Base-by-base conservation (phyloP, 805 yeast species). In the Wickerhamiella galacta region DNA sequence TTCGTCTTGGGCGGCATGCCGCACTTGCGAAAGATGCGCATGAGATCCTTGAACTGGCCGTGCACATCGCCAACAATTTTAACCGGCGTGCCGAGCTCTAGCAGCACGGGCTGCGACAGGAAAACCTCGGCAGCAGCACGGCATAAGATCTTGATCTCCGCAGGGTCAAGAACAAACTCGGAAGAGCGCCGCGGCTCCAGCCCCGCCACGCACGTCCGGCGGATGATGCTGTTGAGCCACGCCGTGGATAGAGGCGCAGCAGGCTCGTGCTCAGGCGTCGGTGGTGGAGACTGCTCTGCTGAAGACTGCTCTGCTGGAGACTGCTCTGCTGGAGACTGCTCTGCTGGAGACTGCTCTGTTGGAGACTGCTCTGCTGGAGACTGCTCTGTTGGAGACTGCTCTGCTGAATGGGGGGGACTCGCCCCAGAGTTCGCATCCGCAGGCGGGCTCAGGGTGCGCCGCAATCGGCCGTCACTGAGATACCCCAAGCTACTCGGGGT, bases 1-100 rank as follows among this genome's bases (percentile, higher is more conserved):
- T 83, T 87, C 10, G 94, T 72, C 38, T 76, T 67, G 1, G 96
- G 96, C 3, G 99, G 99, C 58, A 87, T 81, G 15, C 99, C 99
- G 57, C 96, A 83, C 57, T 80, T 75, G 37, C 93, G 82, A 58
- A 90, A 82, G 33, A 90, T 68, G 43, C 98, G 71, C 45, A 90
- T 72, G 37, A 90, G 64, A 57, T 90, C 99, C 31, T 77, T 75
- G 54, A 77, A 90, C 57, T 90, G 99, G 22, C 99, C 99, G 56
- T 90, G 99, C 19, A 90, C 92, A 53, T 90, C 99, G 28, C 92
- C 92, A 2, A 79, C 92, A 20, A 78, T 76, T 54, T 78, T 78
- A 21, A 79, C 83, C 0, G 90, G 90, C 3, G 90, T 78, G 19
- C 80, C 72, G 36, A 90, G 63, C 51, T 90, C 95, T 37, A 90